These are phyloP conservation scores for Fraxinus excelsior DNA, from an alignment of 257 asterid genomes.

Conservation along the genomic window DNA sequence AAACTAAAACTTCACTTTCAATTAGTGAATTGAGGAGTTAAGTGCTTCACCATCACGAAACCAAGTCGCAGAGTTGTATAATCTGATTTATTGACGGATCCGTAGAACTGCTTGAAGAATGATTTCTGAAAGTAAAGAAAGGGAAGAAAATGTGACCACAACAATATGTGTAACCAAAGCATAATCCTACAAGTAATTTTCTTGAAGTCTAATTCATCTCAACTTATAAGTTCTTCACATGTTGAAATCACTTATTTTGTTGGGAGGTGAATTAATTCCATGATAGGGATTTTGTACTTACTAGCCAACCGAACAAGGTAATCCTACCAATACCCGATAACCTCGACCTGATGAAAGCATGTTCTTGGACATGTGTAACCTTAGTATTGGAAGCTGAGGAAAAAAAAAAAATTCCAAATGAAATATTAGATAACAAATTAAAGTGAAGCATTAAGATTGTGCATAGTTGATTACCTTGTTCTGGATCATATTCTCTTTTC, in stretches of 20 bases:
- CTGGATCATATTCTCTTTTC: conserved; percentile 27
- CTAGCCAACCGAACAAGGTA: conserved; percentile 56
- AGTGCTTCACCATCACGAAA: conserved; percentile 39
- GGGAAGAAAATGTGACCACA: no score
- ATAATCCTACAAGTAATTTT: no score
- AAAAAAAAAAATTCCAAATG: not conserved
- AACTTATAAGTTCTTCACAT: no score
- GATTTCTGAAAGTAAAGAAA: conserved; percentile 34
- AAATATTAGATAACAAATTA: not conserved
- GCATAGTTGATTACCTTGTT: conserved; percentile 17
- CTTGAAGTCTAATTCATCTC: no score
- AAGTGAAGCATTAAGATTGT: no score
- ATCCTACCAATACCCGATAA: conserved; percentile 41
- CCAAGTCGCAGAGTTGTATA: conserved; percentile 48
- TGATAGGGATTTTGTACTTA: conserved; percentile 27
- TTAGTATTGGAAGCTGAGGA: conserved; percentile 36
- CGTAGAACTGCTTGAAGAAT: conserved; percentile 52
- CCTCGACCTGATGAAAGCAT: conserved; percentile 51
- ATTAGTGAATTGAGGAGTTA: not conserved
- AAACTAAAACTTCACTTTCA: not conserved
- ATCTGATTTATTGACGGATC: conserved; percentile 47
- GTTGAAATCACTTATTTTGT: no score
- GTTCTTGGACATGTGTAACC: conserved; percentile 48
- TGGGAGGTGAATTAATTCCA: no score
- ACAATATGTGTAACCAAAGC: no score